phyloP scores from a whole-genome alignment of 169 alveolate genomes.

The Eimeria maxima region DNA sequence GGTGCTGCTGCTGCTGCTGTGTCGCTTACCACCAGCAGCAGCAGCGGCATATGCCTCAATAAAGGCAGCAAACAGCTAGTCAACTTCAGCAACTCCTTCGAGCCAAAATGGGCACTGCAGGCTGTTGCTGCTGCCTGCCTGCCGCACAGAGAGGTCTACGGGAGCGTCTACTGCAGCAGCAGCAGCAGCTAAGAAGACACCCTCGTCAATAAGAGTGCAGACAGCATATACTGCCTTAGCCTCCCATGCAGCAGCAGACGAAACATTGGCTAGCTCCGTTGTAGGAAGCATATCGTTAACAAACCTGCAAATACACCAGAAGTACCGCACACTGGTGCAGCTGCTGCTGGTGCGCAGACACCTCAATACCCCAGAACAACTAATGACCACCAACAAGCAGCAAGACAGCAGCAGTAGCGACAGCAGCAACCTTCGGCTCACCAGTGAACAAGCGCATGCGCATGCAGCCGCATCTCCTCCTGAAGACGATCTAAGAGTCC shows the following conservation, averaged over 20 bases:
- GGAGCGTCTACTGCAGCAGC: slow-evolving; percentile 6
- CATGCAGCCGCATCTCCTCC: slow-evolving; percentile 39
- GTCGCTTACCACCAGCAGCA: not conserved
- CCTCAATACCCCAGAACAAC: not conserved
- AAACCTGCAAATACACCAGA: slow-evolving; percentile 43
- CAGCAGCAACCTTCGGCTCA: not conserved
- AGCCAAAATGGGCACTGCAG: slow-evolving; percentile 51
- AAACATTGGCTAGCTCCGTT: not conserved
- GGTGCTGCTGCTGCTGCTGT: too few relatives aligned
- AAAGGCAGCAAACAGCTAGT: not conserved
- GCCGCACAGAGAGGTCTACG: not conserved
- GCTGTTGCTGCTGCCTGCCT: not conserved
- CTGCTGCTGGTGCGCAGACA: not conserved
- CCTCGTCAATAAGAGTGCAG: slow-evolving; percentile 56
- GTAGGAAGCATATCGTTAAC: slow-evolving; percentile 33
- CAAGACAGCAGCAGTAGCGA: not conserved
- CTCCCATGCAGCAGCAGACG: slow-evolving; percentile 56
- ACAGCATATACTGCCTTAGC: slow-evolving; percentile 56
- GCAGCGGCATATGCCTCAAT: not conserved
- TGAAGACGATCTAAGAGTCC: slow-evolving; percentile 56
- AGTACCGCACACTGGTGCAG: not conserved
- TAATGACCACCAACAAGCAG: not conserved
- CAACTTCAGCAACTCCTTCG: slow-evolving; percentile 55
- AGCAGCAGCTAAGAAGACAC: slow-evolving; percentile 42
- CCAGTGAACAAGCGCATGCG: slow-evolving; percentile 43